A percentile compares a stretch with the other conserved stretches of the same genome.
Evolutionary conservation across 179 eudicot genomes (phyloP).

Genomic region (Beta macrorhiza): DNA sequence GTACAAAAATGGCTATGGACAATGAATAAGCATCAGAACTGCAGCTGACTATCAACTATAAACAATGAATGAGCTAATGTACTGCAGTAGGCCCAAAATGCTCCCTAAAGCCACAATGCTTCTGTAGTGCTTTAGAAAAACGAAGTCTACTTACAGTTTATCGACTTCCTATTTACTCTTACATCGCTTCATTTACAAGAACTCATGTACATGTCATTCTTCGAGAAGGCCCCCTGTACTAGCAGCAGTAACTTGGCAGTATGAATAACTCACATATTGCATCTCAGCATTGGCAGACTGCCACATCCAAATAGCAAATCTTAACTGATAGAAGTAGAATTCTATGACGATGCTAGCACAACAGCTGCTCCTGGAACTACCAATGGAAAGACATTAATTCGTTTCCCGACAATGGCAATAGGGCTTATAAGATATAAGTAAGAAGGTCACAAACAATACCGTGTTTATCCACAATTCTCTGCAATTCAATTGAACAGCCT

Average conservation of each 20-base stretch:
- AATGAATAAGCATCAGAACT: constrained; percentile 5
- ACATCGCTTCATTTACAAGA: constrained; percentile 32
- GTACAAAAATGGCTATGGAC: constrained; percentile 20
- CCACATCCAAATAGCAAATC: constrained; percentile 8
- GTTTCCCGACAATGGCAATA: not conserved
- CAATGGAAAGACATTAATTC: not conserved
- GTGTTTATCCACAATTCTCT: constrained; percentile 6
- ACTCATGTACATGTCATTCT: constrained; percentile 34
- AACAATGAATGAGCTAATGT: constrained; percentile 27
- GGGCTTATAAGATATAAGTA: no score
- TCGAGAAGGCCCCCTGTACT: constrained; percentile 15
- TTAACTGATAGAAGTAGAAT: constrained; percentile 1
- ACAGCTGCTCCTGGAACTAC: constrained; percentile 21
- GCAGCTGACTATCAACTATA: constrained; percentile 2
- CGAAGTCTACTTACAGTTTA: constrained; percentile 34
- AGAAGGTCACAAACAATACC: constrained; percentile 22
- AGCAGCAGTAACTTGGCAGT: constrained; percentile 13
- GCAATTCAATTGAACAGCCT: constrained; percentile 21
- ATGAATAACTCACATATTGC: not conserved
- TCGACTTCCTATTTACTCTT: constrained; percentile 34
- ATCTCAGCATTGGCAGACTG: constrained; percentile 2
- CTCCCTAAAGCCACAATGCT: constrained; percentile 35
- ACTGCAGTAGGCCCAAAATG: constrained; percentile 39
- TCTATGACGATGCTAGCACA: constrained; percentile 1
- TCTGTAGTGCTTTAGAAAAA: constrained; percentile 26